A percentile compares a stretch with the other conserved stretches of the same genome.
phyloP scores from a whole-genome alignment of 2,329 filamentous ascomycete species.

The Ceratocystis smalleyi region DNA sequence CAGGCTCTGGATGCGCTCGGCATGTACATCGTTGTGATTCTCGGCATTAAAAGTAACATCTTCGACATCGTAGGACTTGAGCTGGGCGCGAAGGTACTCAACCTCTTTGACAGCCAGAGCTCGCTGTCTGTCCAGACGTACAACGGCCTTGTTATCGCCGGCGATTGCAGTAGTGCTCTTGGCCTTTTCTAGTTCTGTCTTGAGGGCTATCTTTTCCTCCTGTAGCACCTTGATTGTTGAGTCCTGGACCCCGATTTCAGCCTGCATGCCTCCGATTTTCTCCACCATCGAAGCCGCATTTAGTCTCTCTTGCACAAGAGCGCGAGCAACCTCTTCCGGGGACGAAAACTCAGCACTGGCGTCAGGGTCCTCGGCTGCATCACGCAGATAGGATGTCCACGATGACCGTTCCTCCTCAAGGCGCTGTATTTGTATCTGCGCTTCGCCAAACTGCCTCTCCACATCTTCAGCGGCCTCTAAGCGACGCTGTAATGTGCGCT shows the following conservation, averaged over 20 bases:
- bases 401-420: conserved; percentile 76
- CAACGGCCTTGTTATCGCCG: conserved; percentile 49
- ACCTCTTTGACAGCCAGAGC: conserved; percentile 79
- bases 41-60: conserved; percentile 74
- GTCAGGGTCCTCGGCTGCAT: conserved; percentile 35
- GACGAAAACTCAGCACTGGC: conserved; percentile 63
- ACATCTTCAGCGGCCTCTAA: conserved; percentile 59
- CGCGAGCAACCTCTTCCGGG: conserved; percentile 72
- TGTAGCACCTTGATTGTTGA: conserved; percentile 58
- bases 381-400: conserved; percentile 72
- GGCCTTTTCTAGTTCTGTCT: conserved; percentile 54
- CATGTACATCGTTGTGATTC: conserved; percentile 8
- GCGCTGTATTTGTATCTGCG: conserved; percentile 66
- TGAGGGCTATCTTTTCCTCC: conserved; percentile 48
- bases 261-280: conserved; percentile 60
- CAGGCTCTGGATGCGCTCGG: conserved; percentile 9
- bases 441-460: conserved; percentile 62
- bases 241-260: conserved; percentile 63
- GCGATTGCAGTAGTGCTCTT: conserved; percentile 35
- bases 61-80: conserved; percentile 77
- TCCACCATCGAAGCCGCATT: conserved; percentile 69
- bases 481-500: conserved; percentile 63
- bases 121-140: conserved; percentile 73
- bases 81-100: conserved; percentile 80
- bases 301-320: conserved; percentile 66